Conservation (phyloP, 306 rosid genomes). For the Sophora flavescens region DNA sequence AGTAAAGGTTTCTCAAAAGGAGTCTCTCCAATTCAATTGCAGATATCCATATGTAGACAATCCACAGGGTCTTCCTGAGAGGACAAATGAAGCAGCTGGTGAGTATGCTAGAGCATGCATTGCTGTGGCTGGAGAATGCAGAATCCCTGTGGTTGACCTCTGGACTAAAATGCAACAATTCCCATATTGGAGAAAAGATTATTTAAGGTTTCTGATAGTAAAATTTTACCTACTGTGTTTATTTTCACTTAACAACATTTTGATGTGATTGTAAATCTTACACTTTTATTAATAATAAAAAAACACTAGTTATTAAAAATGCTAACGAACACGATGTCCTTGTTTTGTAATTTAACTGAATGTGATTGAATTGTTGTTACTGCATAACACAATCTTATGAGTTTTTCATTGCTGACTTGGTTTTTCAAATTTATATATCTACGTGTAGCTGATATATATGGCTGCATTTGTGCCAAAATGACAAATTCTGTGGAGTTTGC, state of each 20-base stretch:
- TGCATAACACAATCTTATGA: no score
- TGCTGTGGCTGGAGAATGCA: conserved; percentile 67
- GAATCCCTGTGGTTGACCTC: conserved; percentile 63
- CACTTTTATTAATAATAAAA: no score
- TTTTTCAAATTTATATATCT: no score
- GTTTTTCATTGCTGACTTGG: no score
- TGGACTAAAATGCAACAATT: conserved; percentile 72
- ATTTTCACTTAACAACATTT: background rate
- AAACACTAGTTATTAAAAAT: no score
- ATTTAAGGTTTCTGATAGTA: conserved; percentile 47
- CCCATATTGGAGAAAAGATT: conserved; percentile 58
- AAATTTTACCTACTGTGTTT: no score
- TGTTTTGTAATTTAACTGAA: no score
- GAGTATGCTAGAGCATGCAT: conserved; percentile 76
- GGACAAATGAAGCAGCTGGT: conserved; percentile 88
- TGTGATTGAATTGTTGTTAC: no score
- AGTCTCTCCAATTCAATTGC: conserved; percentile 20
- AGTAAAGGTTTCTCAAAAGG: background rate
- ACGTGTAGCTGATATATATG: background rate
- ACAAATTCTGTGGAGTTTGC: background rate
- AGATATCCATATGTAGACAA: conserved; percentile 69
- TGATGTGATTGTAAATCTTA: no score
- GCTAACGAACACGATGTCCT: no score
- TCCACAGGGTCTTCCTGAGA: conserved; percentile 75
- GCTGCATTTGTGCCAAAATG: background rate